Base-by-base conservation (phyloP, 2,329 filamentous ascomycete species). In the Trichoderma oligosporum region DNA sequence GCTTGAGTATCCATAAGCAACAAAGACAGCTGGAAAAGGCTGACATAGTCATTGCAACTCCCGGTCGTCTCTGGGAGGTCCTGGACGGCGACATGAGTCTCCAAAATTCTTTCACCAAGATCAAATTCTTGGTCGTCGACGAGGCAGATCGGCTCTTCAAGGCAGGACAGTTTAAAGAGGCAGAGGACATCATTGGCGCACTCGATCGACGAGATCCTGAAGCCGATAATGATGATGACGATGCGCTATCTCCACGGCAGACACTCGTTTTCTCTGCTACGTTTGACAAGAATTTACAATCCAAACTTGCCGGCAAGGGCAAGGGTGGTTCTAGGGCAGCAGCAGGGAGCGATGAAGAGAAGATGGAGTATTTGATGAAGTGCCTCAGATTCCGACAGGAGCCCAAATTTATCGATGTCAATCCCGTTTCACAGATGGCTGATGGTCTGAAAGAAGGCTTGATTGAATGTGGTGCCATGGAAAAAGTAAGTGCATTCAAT, bases 201-300 rank as follows among this genome's bases (percentile, higher is more conserved):
- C 75, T 99, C 8, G 91, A 97, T 66, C 80, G 85, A 25, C 75
- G 81, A 36, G 85, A 90, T 44, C 87, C 89, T 2, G 78, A 82
- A 16, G 78, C 81, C 20, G 77, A 74, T 0, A 74, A 75, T 1
- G 74, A 78, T 5, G 78, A 75, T 2, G 76, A 80, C 8, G 72
- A 76, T 0, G 66, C 72, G 6, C 63, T 71, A 9, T 68, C 76
- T 39, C 67, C 81, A 14, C 78, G 93, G 38, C 94, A 99, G 69
- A 97, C 92, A 0, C 81, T 99, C 0, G 91, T 99, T 18, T 99
- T 99, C 72, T 97, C 94, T 0, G 94, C 94, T 0, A 99, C 94
- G 0, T 96, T 99, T 71, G 89, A 96, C 69, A 93, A 92, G 67
- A 86, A 87, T 0, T 75, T 99, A 27, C 93, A 97, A 69, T 89